Percentiles rank a stretch among this genome's conserved stretches.
phyloP scores from a whole-genome alignment of 306 rosid genomes.

The Leucaena leucocephala region DNA sequence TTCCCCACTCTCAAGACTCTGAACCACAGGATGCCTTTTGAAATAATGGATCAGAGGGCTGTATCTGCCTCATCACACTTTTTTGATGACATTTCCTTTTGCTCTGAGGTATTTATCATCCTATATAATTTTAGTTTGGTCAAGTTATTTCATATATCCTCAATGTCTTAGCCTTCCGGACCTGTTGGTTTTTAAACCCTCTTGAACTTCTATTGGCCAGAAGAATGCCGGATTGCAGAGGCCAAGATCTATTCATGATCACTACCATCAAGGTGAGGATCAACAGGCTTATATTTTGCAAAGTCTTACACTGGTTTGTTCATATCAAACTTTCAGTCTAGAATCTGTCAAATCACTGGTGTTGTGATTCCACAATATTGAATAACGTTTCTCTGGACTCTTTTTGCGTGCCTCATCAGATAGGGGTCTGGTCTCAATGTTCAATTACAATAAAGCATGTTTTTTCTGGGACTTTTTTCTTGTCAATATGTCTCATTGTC shows the following conservation, averaged over 20 bases:
- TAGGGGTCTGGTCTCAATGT: constrained; percentile 13
- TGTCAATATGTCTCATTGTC: constrained; percentile 11
- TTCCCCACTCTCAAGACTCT: constrained; percentile 38
- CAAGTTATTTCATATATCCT: constrained; percentile 6
- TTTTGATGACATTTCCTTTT: constrained; percentile 61
- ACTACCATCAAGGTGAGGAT: constrained; percentile 57
- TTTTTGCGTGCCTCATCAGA: constrained; percentile 23
- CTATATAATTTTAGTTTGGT: constrained; percentile 8
- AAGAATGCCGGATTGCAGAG: constrained; percentile 55
- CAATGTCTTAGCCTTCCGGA: constrained; percentile 24
- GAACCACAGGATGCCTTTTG: constrained; percentile 72
- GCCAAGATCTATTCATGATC: constrained; percentile 53
- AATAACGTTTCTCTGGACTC: constrained; percentile 27
- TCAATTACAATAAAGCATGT: constrained; percentile 18
- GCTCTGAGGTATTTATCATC: constrained; percentile 59
- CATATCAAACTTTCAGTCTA: constrained; percentile 20
- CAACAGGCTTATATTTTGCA: constrained; percentile 30
- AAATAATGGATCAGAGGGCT: constrained; percentile 68
- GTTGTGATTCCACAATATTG: constrained; percentile 21
- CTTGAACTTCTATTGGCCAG: constrained; percentile 49
- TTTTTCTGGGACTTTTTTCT: constrained; percentile 15
- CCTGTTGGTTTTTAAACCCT: constrained; percentile 28
- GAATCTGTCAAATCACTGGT: constrained; percentile 22
- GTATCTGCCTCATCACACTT: constrained; percentile 62
- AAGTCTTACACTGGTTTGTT: constrained; percentile 27